phyloP scores from a whole-genome alignment of 2,329 filamentous ascomycete species.

The Aspergillus bombycis region DNA sequence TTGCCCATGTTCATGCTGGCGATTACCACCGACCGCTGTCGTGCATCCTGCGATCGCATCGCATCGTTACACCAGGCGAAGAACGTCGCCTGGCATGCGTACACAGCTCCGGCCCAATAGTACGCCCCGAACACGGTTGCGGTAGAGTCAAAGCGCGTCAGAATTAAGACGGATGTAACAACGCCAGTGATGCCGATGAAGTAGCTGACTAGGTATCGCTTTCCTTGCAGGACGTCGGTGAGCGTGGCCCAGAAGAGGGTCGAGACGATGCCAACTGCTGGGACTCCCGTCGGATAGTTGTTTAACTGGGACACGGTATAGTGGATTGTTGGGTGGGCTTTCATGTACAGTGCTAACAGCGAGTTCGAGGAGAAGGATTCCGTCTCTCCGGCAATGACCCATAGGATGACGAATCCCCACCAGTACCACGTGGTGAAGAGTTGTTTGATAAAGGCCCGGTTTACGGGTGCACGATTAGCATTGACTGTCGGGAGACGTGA shows the following conservation, averaged over 20 bases:
- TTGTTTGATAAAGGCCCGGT: constrained; percentile 32
- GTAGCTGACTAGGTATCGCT: constrained; percentile 67
- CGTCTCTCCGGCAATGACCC: constrained; percentile 69
- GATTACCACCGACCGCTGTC: constrained; percentile 67
- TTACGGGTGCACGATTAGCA: constrained; percentile 24
- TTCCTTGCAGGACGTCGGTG: constrained; percentile 63
- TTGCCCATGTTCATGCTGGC: constrained; percentile 73
- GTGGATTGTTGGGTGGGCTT: constrained; percentile 46
- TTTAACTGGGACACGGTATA: constrained; percentile 56
- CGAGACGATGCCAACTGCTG: constrained; percentile 55
- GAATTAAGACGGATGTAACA: constrained; percentile 63
- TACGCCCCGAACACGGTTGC: constrained; percentile 65
- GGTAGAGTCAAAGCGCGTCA: constrained; percentile 58
- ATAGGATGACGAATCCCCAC: constrained; percentile 42
- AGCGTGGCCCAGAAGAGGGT: constrained; percentile 72
- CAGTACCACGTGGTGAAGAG: constrained; percentile 41
- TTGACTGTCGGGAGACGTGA: constrained; percentile 31
- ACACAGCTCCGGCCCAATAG: constrained; percentile 71
- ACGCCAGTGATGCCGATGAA: constrained; percentile 69
- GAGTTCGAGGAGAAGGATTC: constrained; percentile 71
- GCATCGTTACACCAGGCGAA: constrained; percentile 78
- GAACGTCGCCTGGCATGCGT: constrained; percentile 73
- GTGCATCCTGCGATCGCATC: constrained; percentile 64
- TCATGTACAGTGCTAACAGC: constrained; percentile 57
- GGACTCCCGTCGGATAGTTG: constrained; percentile 58